Evolutionary conservation across 1,284 basidiomycete genomes (phyloP).

Genomic region (Trichosporon coremiiforme): DNA sequence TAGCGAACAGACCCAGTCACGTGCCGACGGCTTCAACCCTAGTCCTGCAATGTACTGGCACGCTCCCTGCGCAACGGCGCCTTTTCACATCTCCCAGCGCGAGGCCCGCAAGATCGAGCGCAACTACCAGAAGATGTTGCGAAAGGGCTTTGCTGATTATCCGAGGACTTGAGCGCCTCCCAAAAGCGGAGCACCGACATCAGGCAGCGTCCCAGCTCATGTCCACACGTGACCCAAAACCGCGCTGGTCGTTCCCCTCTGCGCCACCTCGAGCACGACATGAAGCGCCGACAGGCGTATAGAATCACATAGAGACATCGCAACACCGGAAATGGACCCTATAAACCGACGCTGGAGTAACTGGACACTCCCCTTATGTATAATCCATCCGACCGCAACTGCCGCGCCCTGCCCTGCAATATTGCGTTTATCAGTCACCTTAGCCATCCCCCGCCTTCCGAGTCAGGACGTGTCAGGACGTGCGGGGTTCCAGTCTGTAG

Average conservation of each 20-base stretch:
- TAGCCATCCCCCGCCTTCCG: background rate
- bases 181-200: too few relatives aligned
- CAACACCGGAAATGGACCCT: background rate
- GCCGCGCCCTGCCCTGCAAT: too few relatives aligned
- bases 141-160: background rate
- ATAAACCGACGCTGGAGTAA: background rate
- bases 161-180: background rate
- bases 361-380: background rate
- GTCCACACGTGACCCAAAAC: background rate
- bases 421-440: background rate
- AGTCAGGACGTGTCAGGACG: background rate
- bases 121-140: constrained; percentile 17
- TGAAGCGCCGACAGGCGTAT: background rate
- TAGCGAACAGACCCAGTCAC: background rate
- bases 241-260: too few relatives aligned
- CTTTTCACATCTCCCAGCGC: background rate
- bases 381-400: background rate
- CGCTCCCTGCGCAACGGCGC: constrained; percentile 7
- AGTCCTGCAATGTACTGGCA: constrained; percentile 15
- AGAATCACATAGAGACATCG: constrained; percentile 4
- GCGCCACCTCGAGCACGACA: too few relatives aligned
- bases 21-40: constrained; percentile 12
- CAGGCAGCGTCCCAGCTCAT: background rate
- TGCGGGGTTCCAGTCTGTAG: background rate
- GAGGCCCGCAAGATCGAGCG: constrained; percentile 13